These are phyloP conservation scores for Histomonas meleagridis DNA, from an alignment of 208 protist genomes.

Conservation along the genomic window DNA sequence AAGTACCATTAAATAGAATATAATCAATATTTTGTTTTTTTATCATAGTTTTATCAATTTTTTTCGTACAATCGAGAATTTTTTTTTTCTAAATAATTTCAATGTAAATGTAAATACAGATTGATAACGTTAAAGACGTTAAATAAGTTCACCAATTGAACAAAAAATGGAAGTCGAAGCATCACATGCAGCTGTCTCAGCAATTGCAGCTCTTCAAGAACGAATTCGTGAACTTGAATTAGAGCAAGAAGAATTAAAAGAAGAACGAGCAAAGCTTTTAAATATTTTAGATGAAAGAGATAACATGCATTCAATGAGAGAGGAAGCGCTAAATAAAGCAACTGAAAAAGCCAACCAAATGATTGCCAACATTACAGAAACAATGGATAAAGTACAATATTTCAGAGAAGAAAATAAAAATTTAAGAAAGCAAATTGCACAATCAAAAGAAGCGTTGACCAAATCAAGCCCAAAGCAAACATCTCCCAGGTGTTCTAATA, in stretches of 20 bases:
- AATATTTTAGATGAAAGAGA: neutral
- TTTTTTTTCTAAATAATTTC: too few relatives aligned
- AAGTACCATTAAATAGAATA: too few relatives aligned
- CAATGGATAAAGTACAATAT: neutral
- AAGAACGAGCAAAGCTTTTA: neutral
- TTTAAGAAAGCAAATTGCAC: neutral
- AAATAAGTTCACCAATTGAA: too few relatives aligned
- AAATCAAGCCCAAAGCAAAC: neutral
- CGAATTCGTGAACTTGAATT: neutral
- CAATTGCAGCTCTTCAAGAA: conserved; percentile 13
- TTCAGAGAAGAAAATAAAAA: neutral
- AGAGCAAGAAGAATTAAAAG: neutral
- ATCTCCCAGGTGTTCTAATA: neutral
- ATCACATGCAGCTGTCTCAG: neutral
- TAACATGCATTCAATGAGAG: neutral
- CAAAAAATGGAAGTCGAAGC: conserved; percentile 32
- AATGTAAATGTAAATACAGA: too few relatives aligned
- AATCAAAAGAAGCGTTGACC: neutral
- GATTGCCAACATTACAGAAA: neutral
- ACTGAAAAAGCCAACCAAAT: neutral
- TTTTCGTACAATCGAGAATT: too few relatives aligned
- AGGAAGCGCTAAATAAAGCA: neutral
- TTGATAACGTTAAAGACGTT: too few relatives aligned
- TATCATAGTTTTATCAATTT: too few relatives aligned
- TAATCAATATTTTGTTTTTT: too few relatives aligned